Conservation (phyloP, 2,329 filamentous ascomycete species). For the Neocatenulostroma microsporum region DNA sequence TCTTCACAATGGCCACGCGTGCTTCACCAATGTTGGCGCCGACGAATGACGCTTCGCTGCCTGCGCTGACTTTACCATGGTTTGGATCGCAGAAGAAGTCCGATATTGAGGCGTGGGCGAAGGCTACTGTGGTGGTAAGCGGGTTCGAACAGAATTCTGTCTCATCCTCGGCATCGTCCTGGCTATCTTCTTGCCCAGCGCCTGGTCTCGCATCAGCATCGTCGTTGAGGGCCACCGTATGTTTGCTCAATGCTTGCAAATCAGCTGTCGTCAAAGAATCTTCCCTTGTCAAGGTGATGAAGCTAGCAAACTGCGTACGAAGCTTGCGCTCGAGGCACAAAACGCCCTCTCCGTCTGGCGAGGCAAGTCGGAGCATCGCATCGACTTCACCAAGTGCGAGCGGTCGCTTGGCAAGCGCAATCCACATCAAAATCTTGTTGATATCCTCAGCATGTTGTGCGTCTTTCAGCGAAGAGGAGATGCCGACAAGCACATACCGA, state of each 20-base stretch:
- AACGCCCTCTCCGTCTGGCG: slow-evolving; percentile 31
- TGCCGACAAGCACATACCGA: too few relatives aligned
- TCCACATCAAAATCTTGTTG: too few relatives aligned
- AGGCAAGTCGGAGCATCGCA: slow-evolving; percentile 36
- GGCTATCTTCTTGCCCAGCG: slow-evolving; percentile 1
- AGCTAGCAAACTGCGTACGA: slow-evolving; percentile 40
- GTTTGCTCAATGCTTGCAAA: background rate
- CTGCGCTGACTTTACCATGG: slow-evolving; percentile 7
- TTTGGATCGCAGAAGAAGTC: slow-evolving; percentile 10
- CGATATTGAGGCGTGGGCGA: slow-evolving; percentile 8
- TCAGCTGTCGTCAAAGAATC: slow-evolving; percentile 3
- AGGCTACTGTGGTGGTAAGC: slow-evolving; percentile 8
- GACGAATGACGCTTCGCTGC: too few relatives aligned
- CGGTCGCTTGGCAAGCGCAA: slow-evolving; percentile 39
- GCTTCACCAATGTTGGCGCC: too few relatives aligned
- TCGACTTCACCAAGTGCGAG: slow-evolving; percentile 41
- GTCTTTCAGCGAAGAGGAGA: too few relatives aligned
- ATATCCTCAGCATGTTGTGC: too few relatives aligned
- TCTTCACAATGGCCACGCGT: too few relatives aligned
- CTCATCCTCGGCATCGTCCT: slow-evolving; percentile 5
- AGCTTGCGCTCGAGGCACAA: slow-evolving; percentile 35
- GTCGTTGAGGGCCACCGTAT: background rate
- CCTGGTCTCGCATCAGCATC: too few relatives aligned
- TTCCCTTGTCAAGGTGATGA: slow-evolving; percentile 27
- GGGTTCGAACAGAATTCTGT: slow-evolving; percentile 8